Percentiles rank a stretch among this genome's conserved stretches.
phyloP scores from a whole-genome alignment of 108 stramenopile genomes.

The Licmophora abbreviata region DNA sequence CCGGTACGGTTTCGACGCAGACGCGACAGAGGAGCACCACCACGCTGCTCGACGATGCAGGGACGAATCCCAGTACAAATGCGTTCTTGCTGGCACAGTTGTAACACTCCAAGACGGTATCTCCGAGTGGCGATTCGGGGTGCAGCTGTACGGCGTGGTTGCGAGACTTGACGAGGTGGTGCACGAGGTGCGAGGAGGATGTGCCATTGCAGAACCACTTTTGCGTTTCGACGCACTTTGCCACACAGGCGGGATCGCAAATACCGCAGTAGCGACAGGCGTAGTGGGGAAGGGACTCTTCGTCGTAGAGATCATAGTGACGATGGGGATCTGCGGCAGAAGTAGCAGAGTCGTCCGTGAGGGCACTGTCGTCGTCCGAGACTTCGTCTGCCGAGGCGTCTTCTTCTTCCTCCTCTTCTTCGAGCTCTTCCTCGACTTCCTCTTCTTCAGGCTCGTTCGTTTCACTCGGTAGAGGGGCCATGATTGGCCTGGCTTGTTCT shows the following conservation, averaged over 20 bases:
- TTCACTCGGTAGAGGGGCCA: too few species aligned
- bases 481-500: too few species aligned
- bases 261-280: constrained; percentile 96
- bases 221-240: constrained; percentile 85
- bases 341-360: constrained; percentile 26
- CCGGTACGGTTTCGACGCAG: constrained; percentile 89
- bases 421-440: constrained; percentile 19
- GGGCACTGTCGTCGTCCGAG: constrained; percentile 21
- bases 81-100: constrained; percentile 94
- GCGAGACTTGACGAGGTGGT: constrained; percentile 86
- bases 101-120: constrained; percentile 95
- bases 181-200: constrained; percentile 87
- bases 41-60: constrained; percentile 76
- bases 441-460: constrained; percentile 30
- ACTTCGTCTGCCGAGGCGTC: constrained; percentile 11
- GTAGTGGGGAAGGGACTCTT: constrained; percentile 72
- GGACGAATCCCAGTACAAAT: constrained; percentile 97
- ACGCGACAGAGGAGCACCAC: constrained; percentile 96
- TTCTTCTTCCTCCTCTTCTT: constrained; percentile 40
- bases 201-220: constrained; percentile 98
- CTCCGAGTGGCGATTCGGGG: constrained; percentile 88
- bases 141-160: constrained; percentile 79
- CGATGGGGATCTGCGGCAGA: constrained; percentile 61
- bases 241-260: constrained; percentile 91
- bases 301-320: constrained; percentile 72